These are phyloP conservation scores for Dactylellina cionopaga DNA, from an alignment of 2,329 filamentous ascomycete species.

Conservation along the genomic window DNA sequence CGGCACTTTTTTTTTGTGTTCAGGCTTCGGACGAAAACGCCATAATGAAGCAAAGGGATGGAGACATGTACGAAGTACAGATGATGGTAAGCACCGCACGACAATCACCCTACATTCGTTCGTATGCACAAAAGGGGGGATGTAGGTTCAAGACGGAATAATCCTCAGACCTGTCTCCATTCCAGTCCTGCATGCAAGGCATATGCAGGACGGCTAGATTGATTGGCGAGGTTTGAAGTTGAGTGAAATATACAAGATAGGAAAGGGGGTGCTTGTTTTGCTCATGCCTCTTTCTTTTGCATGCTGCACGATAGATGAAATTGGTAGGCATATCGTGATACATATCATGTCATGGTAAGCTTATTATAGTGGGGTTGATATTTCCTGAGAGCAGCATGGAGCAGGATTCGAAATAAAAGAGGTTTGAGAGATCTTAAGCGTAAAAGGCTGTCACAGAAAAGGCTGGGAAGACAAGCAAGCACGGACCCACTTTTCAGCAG, in stretches of 20 bases:
- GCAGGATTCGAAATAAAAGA: slow-evolving; percentile 18
- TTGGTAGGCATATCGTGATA: slow-evolving; percentile 41
- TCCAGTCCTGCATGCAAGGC: slow-evolving; percentile 45
- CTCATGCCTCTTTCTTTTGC: slow-evolving; percentile 27
- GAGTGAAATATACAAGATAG: slow-evolving; percentile 38
- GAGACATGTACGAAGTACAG: slow-evolving; percentile 10
- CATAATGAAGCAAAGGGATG: slow-evolving; percentile 6
- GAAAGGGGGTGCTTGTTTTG: slow-evolving; percentile 22
- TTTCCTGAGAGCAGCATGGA: slow-evolving; percentile 3
- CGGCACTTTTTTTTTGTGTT: slow-evolving; percentile 46
- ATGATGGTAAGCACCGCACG: slow-evolving; percentile 3
- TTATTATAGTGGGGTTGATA: slow-evolving; percentile 28
- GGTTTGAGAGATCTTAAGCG: slow-evolving; percentile 12
- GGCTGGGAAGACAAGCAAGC: slow-evolving; percentile 31
- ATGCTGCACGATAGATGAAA: slow-evolving; percentile 41
- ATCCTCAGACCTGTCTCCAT: slow-evolving; percentile 43
- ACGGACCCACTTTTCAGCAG: slow-evolving; percentile 45
- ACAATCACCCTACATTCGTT: slow-evolving; percentile 23
- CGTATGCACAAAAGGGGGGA: slow-evolving; percentile 29
- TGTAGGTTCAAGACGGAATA: slow-evolving; percentile 31
- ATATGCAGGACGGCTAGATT: slow-evolving; percentile 52
- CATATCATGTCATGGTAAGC: slow-evolving; percentile 48
- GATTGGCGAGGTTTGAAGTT: slow-evolving; percentile 52
- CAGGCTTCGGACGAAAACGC: slow-evolving; percentile 47
- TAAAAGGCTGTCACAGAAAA: slow-evolving; percentile 37